Conservation (phyloP, 148 eudicot genomes). For the Rheum nobile region DNA sequence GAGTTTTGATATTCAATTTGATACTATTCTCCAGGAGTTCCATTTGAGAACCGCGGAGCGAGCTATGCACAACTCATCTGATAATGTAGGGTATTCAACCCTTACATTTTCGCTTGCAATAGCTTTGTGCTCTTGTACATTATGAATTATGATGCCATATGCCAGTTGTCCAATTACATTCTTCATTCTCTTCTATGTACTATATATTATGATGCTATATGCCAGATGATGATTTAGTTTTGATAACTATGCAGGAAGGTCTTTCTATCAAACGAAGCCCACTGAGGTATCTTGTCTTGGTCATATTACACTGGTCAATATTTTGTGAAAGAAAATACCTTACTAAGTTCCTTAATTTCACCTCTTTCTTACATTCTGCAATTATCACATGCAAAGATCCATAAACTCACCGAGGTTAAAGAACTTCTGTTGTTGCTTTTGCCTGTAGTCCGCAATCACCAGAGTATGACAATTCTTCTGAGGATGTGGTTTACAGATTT, state of each 20-base stretch:
- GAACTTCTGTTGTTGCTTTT: not conserved
- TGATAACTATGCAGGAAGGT: not conserved
- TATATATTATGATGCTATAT: not conserved
- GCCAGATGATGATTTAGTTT: not conserved
- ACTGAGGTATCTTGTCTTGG: not conserved
- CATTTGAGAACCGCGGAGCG: conserved; percentile 25
- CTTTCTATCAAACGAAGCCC: not conserved
- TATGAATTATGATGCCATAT: not conserved
- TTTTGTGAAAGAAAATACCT: not conserved
- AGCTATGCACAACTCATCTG: conserved; percentile 24
- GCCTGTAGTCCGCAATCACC: conserved; percentile 17
- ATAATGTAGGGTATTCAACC: conserved; percentile 24
- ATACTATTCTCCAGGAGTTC: conserved; percentile 19
- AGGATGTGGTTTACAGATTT: conserved; percentile 15
- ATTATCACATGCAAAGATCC: not conserved
- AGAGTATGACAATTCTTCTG: conserved; percentile 20
- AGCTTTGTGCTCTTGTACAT: not conserved
- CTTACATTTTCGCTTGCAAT: not conserved
- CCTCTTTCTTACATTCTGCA: not conserved
- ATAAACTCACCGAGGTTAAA: not conserved
- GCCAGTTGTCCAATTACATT: not conserved
- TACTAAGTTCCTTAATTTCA: not conserved
- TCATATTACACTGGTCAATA: not conserved
- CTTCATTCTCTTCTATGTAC: not conserved
- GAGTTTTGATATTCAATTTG: not conserved